Percentiles rank a stretch among this genome's conserved stretches.
Conservation (phyloP, 163 green algal genomes). For the Prototheca stagnorum region DNA sequence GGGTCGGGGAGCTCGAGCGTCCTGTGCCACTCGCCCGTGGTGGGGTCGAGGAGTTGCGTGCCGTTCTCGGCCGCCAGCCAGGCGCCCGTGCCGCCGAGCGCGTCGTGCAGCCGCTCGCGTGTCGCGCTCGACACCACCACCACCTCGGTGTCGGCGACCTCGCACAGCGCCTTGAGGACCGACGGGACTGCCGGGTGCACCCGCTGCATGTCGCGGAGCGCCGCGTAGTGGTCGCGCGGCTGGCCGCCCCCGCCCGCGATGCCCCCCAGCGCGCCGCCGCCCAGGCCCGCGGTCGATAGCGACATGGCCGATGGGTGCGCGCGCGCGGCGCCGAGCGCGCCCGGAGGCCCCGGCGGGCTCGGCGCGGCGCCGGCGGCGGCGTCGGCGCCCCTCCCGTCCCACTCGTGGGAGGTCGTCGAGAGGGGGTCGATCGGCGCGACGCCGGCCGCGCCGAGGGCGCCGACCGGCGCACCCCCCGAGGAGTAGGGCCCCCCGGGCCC, state of each 20-base stretch:
- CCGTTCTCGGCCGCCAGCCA: constrained; percentile 96
- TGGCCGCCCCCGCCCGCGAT: no score
- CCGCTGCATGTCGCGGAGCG: neutral
- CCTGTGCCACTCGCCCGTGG: constrained; percentile 32
- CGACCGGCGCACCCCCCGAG: no score
- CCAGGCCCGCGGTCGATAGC: no score
- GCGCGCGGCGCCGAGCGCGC: neutral
- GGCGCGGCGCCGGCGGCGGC: neutral
- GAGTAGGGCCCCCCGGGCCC: no score
- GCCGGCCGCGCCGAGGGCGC: no score
- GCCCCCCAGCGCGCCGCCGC: no score
- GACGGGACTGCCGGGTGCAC: neutral
- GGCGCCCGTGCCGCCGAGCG: constrained; percentile 47
- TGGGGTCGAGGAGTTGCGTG: constrained; percentile 48
- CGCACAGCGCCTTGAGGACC: constrained; percentile 3
- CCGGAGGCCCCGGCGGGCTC: neutral
- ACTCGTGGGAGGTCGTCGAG: no score
- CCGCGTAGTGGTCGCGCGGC: neutral
- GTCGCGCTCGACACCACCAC: constrained; percentile 78
- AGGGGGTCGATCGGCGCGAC: no score
- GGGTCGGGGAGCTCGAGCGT: constrained; percentile 28
- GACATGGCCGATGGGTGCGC: neutral
- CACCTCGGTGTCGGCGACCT: constrained; percentile 55
- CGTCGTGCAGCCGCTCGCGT: constrained; percentile 52
- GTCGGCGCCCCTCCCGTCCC: neutral